Conservation (phyloP, 352 stramenopile genomes). For the Bremia lactucae region DNA sequence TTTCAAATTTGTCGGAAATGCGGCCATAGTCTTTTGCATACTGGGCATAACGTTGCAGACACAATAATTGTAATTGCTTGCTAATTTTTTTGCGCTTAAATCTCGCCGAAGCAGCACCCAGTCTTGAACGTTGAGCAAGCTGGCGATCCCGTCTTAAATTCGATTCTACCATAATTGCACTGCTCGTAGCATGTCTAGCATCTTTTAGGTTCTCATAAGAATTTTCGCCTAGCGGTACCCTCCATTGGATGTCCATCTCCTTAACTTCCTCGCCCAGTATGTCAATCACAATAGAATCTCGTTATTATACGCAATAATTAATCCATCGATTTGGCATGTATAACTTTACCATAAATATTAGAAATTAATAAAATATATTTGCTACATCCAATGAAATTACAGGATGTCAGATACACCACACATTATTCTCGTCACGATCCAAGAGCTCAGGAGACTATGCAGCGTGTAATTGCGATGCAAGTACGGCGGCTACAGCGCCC, state of each 20-base stretch:
- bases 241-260: slow-evolving; percentile 39
- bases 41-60: slow-evolving; percentile 46
- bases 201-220: slow-evolving; percentile 29
- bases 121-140: background rate
- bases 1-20: slow-evolving; percentile 39
- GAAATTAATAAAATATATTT: slow-evolving; percentile 7
- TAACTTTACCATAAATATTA: too few species aligned
- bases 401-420: slow-evolving; percentile 15
- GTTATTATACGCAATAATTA: too few species aligned
- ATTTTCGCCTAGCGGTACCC: slow-evolving; percentile 30
- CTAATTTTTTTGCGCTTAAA: slow-evolving; percentile 66
- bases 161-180: slow-evolving; percentile 6
- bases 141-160: slow-evolving; percentile 7
- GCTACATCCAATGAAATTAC: slow-evolving; percentile 17
- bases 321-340: too few species aligned
- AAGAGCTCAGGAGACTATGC: slow-evolving; percentile 18
- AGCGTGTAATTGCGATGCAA: slow-evolving; percentile 38
- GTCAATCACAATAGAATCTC: too few species aligned
- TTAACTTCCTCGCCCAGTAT: slow-evolving; percentile 30
- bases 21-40: slow-evolving; percentile 21
- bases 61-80: slow-evolving; percentile 51
- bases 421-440: slow-evolving; percentile 6
- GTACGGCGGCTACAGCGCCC: slow-evolving; percentile 54
- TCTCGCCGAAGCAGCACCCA: slow-evolving; percentile 6
- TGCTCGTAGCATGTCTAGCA: background rate